A percentile compares a stretch with the other conserved stretches of the same genome.
phyloP scores from a whole-genome alignment of 2,329 filamentous ascomycete genomes.

The Curvularia lunata region DNA sequence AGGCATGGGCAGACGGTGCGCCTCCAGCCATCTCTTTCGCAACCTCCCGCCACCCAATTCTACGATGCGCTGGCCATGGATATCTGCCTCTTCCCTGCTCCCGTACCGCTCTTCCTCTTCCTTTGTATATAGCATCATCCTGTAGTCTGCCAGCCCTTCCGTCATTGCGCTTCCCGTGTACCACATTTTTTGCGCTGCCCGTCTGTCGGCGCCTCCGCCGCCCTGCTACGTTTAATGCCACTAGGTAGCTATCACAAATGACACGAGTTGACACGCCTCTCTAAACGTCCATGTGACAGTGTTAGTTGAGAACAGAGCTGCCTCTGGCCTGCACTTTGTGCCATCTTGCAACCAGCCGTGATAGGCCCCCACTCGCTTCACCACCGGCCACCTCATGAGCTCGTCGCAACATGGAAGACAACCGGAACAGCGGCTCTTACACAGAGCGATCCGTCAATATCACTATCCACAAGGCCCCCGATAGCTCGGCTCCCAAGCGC shows the following conservation, averaged over 20 bases:
- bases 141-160: constrained; percentile 9
- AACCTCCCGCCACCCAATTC: constrained; percentile 25
- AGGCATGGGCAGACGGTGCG: not conserved
- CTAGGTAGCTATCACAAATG: constrained; percentile 34
- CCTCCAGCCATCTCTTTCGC: constrained; percentile 9
- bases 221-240: constrained; percentile 13
- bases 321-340: constrained; percentile 13
- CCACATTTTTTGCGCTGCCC: constrained; percentile 9
- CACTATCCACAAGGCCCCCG: constrained; percentile 31
- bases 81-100: constrained; percentile 18
- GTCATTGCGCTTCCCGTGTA: constrained; percentile 15
- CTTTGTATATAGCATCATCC: constrained; percentile 31
- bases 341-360: constrained; percentile 19
- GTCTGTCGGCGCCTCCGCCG: constrained; percentile 14
- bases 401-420: constrained; percentile 40
- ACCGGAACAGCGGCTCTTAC: constrained; percentile 35
- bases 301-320: constrained; percentile 17
- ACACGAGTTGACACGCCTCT: constrained; percentile 19
- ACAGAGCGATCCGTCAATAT: constrained; percentile 31
- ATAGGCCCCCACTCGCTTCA: constrained; percentile 19
- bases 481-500: constrained; percentile 43
- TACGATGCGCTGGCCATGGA: constrained; percentile 29
- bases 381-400: constrained; percentile 27
- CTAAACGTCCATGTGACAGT: constrained; percentile 31
- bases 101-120: constrained; percentile 17